phyloP scores from a whole-genome alignment of 768 basidiomycete species.

The Mycena maculata region DNA sequence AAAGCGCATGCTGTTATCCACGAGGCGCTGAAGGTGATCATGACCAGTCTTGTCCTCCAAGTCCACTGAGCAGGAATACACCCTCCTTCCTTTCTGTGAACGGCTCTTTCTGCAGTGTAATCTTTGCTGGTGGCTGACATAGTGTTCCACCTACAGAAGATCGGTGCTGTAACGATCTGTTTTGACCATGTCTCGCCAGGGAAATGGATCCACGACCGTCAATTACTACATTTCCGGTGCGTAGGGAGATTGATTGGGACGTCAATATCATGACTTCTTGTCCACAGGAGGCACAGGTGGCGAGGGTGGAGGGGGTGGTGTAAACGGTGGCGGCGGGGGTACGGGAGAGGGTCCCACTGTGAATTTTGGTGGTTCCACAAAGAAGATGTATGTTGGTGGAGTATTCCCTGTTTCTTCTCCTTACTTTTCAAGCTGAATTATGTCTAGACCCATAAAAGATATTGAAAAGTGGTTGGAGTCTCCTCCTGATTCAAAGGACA shows the following conservation, averaged over 20 bases:
- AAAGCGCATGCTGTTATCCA: neutral
- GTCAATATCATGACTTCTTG: neutral
- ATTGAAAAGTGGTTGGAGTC: too few species aligned
- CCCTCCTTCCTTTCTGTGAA: neutral
- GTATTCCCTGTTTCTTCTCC: neutral
- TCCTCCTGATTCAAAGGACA: too few species aligned
- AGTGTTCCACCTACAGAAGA: neutral
- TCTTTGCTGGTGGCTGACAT: neutral
- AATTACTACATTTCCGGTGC: neutral
- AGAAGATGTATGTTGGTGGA: neutral
- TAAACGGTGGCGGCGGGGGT: neutral
- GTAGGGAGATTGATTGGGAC: neutral
- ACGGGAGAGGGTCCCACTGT: neutral
- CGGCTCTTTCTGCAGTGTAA: conserved; percentile 1
- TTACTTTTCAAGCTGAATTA: neutral
- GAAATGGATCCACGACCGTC: neutral
- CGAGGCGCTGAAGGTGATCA: too few species aligned
- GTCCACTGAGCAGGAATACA: neutral
- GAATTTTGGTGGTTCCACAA: neutral
- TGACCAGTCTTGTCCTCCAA: conserved; percentile 1
- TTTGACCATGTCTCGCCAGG: neutral
- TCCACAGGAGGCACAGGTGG: neutral
- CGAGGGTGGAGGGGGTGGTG: neutral
- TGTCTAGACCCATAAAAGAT: neutral
- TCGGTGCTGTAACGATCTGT: neutral